Evolutionary conservation across 78 protist genomes (phyloP).

Genomic region (Chrysochromulina tobinii): DNA sequence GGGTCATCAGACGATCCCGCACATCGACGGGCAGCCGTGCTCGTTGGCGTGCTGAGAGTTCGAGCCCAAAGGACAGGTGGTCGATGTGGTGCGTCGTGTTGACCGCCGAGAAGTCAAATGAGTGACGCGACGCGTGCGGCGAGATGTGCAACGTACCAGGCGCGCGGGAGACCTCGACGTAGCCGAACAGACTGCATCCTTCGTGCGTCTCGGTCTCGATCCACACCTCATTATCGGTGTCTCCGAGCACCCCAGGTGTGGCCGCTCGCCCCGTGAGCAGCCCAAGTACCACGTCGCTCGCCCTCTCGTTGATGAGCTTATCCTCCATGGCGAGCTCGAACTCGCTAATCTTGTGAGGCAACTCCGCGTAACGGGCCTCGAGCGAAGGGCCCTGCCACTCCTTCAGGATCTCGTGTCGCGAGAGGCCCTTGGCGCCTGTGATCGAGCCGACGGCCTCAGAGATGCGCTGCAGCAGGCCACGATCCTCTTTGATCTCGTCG

Average conservation of each 20-base stretch:
- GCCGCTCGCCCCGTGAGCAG: not conserved
- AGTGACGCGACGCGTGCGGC: not conserved
- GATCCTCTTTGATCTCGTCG: not conserved
- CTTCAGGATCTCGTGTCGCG: not conserved
- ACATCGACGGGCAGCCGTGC: not conserved
- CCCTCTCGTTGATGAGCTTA: not conserved
- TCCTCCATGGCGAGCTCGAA: not conserved
- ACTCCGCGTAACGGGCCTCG: too few relatives aligned
- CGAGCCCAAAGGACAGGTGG: conserved; percentile 16
- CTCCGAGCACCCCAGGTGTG: too few relatives aligned
- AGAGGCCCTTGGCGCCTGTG: not conserved
- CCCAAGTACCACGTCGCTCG: not conserved
- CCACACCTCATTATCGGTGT: too few relatives aligned
- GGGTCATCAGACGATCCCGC: not conserved
- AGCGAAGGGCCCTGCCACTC: too few relatives aligned
- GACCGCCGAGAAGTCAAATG: not conserved
- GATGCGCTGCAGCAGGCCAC: not conserved
- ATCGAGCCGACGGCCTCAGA: not conserved
- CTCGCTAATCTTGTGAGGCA: too few relatives aligned
- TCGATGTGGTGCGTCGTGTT: conserved; percentile 12
- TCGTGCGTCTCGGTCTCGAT: not conserved
- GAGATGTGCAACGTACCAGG: not conserved
- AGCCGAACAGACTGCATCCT: not conserved
- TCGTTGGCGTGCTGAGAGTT: not conserved
- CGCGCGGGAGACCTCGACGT: not conserved